Percentiles rank a stretch among this genome's conserved stretches.
Conservation (phyloP, 306 rosid genomes). For the Cucurbita maxima region DNA sequence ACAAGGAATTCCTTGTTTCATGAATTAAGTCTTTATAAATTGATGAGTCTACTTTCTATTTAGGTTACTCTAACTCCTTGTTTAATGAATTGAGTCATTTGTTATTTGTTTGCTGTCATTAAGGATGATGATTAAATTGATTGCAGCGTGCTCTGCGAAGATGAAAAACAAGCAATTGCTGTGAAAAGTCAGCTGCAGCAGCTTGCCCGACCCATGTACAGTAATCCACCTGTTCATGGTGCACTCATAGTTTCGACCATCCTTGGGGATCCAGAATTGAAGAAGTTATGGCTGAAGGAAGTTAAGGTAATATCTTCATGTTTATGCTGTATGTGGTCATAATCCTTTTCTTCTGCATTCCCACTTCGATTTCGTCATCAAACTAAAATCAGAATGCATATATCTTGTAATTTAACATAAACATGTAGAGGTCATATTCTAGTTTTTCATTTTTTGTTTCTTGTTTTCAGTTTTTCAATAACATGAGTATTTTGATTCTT, state of each 20-base stretch:
- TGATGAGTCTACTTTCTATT: background rate
- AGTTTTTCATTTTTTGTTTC: too few species aligned
- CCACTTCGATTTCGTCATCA: background rate
- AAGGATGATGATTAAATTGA: background rate
- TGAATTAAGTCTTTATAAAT: background rate
- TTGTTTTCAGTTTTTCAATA: too few species aligned
- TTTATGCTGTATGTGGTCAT: background rate
- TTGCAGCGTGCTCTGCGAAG: constrained; percentile 76
- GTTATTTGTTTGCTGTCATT: background rate
- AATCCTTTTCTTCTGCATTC: background rate
- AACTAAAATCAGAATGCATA: background rate
- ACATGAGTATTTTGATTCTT: too few species aligned
- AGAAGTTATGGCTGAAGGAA: constrained; percentile 71
- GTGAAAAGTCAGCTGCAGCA: constrained; percentile 89
- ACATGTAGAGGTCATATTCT: background rate
- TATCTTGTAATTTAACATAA: background rate
- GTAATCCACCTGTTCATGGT: constrained; percentile 93
- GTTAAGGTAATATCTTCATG: constrained; percentile 45
- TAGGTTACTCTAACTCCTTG: background rate
- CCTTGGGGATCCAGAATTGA: constrained; percentile 72
- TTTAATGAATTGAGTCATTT: background rate
- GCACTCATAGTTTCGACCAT: constrained; percentile 66
- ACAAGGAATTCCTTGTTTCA: background rate
- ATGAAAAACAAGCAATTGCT: constrained; percentile 81
- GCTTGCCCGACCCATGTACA: constrained; percentile 93